Evolutionary conservation across 169 alveolate genomes (phyloP).

Genomic region (Eimeria nieschulzi): DNA sequence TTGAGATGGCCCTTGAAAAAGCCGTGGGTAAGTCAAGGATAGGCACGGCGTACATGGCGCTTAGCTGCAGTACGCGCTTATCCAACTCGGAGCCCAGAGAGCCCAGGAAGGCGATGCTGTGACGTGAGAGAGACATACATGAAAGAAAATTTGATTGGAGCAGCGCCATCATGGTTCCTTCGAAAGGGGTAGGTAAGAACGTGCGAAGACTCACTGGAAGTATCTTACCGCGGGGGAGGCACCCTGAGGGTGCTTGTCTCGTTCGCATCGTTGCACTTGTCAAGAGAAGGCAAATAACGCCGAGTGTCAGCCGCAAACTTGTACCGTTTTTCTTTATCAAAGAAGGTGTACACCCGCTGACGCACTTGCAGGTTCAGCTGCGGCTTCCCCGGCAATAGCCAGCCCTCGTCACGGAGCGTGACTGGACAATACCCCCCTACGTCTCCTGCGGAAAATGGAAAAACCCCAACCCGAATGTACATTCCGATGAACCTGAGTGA

Average conservation of each 20-base stretch:
- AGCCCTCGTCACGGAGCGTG: slow-evolving; percentile 62
- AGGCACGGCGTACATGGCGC: slow-evolving; percentile 32
- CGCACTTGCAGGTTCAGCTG: slow-evolving; percentile 59
- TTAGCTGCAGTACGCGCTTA: slow-evolving; percentile 34
- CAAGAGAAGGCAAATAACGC: slow-evolving; percentile 51
- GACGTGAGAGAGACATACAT: neutral
- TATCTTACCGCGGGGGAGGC: slow-evolving; percentile 60
- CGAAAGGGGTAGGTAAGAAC: neutral
- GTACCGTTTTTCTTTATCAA: slow-evolving; percentile 38
- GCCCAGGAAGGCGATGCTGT: slow-evolving; percentile 52
- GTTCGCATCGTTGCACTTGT: slow-evolving; percentile 31
- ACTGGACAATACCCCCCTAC: slow-evolving; percentile 71
- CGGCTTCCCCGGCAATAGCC: slow-evolving; percentile 72
- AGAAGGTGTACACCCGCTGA: slow-evolving; percentile 60
- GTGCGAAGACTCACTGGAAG: too few relatives aligned
- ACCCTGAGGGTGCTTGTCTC: slow-evolving; percentile 45
- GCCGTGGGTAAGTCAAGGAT: slow-evolving; percentile 20
- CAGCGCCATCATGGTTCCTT: neutral
- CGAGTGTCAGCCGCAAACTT: slow-evolving; percentile 51
- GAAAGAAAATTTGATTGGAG: neutral
- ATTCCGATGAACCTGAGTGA: too few relatives aligned
- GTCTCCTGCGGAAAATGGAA: slow-evolving; percentile 33
- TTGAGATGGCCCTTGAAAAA: slow-evolving; percentile 8
- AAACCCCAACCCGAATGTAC: too few relatives aligned
- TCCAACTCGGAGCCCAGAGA: slow-evolving; percentile 53